Evolutionary conservation across 2,329 filamentous ascomycete genomes (phyloP), one percentile per base, ranked within the genome.

Genomic region (Helotiales sp.): DNA sequence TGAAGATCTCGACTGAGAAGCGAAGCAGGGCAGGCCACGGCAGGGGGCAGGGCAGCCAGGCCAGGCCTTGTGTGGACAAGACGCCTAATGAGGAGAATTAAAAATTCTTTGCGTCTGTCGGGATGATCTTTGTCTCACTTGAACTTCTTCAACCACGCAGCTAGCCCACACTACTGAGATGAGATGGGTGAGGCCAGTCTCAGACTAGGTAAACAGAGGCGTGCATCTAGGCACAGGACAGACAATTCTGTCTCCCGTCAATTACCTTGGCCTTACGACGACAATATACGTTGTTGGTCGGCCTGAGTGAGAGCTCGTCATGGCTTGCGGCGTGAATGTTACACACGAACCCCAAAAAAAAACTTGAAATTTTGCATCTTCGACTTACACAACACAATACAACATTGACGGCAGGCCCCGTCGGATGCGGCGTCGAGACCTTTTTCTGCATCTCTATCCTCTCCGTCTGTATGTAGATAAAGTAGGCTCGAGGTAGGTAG

Each of bases 41-140:
- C n/a, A n/a, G n/a, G n/a, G n/a, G n/a, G n/a, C n/a, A n/a, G n/a
- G n/a, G n/a, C n/a, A n/a, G 22, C 49, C 49, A n/a, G 55, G 34
- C 37, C 50, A 62, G 64, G 28, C 58, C 59, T 50, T 45, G 24
- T n/a, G 17, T 34, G 30, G 26, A 13, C n/a, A 58, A 22, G 30
- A 22, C 13, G 32, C 28, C 43, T 22, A 17, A 62, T n/a, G n/a
- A 47, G 64, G 58, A 66, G 49, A 66, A 66, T 66, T 57, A 57
- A 37, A 52, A 52, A 57, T 57, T 57, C 57, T 61, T 61, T 66
- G 58, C 47, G 49, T 49, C 28, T 59, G 45, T 61, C 37, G 40
- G 49, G 50, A 24, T 17, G 7, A 45, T 60, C n/a, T 34, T 17
- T 28, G 43, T 45, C 57, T 60, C 43, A 45, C 37, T 22, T 32